Percentiles rank a stretch among this genome's conserved stretches.
Evolutionary conservation across 1,284 basidiomycete species (phyloP).

Genomic region (Ceratobasidium sp.): DNA sequence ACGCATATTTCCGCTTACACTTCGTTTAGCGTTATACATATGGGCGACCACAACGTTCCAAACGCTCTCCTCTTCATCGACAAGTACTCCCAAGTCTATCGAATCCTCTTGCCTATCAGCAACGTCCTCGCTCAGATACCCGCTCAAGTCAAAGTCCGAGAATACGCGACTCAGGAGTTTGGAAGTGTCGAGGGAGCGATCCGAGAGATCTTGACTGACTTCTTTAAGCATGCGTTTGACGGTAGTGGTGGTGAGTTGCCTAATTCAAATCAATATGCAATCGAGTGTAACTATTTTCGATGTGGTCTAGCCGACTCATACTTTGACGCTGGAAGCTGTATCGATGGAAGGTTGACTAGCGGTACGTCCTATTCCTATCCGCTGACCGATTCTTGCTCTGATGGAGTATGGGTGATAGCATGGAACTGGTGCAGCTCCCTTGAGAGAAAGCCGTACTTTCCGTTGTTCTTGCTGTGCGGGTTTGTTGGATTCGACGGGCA

Average conservation of each 20-base stretch:
- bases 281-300: not conserved
- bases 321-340: slow-evolving; percentile 72
- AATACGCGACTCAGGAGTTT: slow-evolving; percentile 84
- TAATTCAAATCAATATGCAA: not conserved
- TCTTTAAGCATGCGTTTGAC: slow-evolving; percentile 74
- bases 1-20: too few relatives aligned
- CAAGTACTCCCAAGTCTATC: slow-evolving; percentile 89
- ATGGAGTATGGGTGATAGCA: slow-evolving; percentile 64
- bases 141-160: slow-evolving; percentile 65
- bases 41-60: slow-evolving; percentile 82
- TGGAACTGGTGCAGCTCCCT: slow-evolving; percentile 87
- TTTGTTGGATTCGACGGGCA: slow-evolving; percentile 87
- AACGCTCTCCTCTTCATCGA: slow-evolving; percentile 86
- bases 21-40: slow-evolving; percentile 47
- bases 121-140: slow-evolving; percentile 80
- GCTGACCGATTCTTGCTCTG: slow-evolving; percentile 54
- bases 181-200: slow-evolving; percentile 75
- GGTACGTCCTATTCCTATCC: not conserved
- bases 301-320: slow-evolving; percentile 34
- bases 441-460: slow-evolving; percentile 86
- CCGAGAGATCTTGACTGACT: slow-evolving; percentile 79
- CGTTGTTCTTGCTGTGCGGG: slow-evolving; percentile 78
- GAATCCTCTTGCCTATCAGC: slow-evolving; percentile 84
- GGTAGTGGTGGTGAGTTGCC: slow-evolving; percentile 44
- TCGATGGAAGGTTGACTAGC: slow-evolving; percentile 49